A percentile compares a stretch with the other conserved stretches of the same genome.
Evolutionary conservation across 768 basidiomycete species (phyloP).

Genomic region (Psilocybe cubensis): DNA sequence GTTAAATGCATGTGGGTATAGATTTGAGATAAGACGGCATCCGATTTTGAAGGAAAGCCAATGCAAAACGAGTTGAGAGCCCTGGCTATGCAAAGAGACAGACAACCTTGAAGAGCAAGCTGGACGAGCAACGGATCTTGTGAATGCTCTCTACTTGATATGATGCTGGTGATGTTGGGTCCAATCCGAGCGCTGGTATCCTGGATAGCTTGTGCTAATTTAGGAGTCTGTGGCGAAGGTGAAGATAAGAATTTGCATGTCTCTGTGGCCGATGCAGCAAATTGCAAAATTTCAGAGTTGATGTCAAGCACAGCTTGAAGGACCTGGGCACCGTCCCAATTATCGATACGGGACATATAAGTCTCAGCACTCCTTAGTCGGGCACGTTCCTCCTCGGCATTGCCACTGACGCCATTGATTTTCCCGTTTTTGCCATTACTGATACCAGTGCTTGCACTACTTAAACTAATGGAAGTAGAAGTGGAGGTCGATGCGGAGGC

Average conservation of each 20-base stretch:
- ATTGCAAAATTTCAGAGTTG: conserved; percentile 82
- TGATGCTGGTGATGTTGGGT: conserved; percentile 58
- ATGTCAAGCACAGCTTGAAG: conserved; percentile 80
- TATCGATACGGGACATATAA: conserved; percentile 75
- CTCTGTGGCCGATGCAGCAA: conserved; percentile 76
- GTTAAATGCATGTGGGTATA: conserved; percentile 53
- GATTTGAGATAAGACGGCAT: conserved; percentile 64
- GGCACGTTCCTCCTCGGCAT: conserved; percentile 52
- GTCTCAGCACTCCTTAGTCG: conserved; percentile 61
- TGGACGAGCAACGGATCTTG: conserved; percentile 80
- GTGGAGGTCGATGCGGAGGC: conserved; percentile 16
- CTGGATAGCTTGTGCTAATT: conserved; percentile 54
- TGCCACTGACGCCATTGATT: conserved; percentile 2
- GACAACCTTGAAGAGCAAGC: conserved; percentile 73
- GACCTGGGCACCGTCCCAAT: conserved; percentile 78
- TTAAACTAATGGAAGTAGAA: conserved; percentile 14
- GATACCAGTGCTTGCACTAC: conserved; percentile 13
- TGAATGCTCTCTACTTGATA: conserved; percentile 67
- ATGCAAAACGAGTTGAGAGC: conserved; percentile 75
- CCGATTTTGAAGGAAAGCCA: conserved; percentile 72
- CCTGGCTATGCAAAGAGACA: conserved; percentile 67
- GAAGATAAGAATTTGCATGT: conserved; percentile 55
- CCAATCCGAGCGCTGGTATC: conserved; percentile 70
- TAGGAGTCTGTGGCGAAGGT: conserved; percentile 36
- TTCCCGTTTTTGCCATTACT: conserved; percentile 6